Conservation (phyloP, 1,284 basidiomycete genomes). For the Phylloporus sp. region DNA sequence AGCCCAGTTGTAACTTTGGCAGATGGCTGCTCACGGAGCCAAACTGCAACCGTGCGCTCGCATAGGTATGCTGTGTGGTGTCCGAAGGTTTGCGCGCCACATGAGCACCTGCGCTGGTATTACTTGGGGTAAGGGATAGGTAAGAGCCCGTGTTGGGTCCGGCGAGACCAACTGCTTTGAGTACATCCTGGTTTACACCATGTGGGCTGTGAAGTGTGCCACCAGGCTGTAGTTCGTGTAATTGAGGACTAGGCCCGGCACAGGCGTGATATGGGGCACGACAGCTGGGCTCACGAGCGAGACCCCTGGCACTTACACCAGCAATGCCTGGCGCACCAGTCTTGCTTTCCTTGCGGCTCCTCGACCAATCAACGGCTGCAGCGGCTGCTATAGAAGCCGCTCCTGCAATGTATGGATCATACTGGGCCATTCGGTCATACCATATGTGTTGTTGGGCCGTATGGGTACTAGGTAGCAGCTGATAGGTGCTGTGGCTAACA, state of each 20-base stretch:
- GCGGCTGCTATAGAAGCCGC: conserved; percentile 51
- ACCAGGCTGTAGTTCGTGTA: conserved; percentile 18
- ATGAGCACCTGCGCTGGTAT: neutral
- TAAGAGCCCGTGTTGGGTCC: conserved; percentile 28
- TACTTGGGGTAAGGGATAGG: neutral
- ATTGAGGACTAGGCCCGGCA: conserved; percentile 40
- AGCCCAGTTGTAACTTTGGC: conserved; percentile 32
- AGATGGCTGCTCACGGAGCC: conserved; percentile 32
- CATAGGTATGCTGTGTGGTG: conserved; percentile 32
- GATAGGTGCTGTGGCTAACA: conserved; percentile 62
- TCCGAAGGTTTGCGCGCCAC: conserved; percentile 32
- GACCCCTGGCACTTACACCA: conserved; percentile 47
- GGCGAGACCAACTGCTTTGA: conserved; percentile 39
- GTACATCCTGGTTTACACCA: conserved; percentile 32
- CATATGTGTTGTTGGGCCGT: conserved; percentile 40
- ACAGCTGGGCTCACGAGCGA: conserved; percentile 45
- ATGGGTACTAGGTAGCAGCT: too few relatives aligned
- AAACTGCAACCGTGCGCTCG: conserved; percentile 34
- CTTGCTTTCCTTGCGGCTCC: conserved; percentile 44
- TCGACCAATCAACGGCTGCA: conserved; percentile 27
- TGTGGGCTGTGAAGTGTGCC: conserved; percentile 27
- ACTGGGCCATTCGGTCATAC: conserved; percentile 52
- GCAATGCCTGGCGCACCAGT: conserved; percentile 47
- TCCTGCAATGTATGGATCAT: conserved; percentile 52
- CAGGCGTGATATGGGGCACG: conserved; percentile 59